Evolutionary conservation across 768 basidiomycete genomes (phyloP), one percentile per base, ranked within the genome.

Genomic region (Phlebiopsis gigantea): DNA sequence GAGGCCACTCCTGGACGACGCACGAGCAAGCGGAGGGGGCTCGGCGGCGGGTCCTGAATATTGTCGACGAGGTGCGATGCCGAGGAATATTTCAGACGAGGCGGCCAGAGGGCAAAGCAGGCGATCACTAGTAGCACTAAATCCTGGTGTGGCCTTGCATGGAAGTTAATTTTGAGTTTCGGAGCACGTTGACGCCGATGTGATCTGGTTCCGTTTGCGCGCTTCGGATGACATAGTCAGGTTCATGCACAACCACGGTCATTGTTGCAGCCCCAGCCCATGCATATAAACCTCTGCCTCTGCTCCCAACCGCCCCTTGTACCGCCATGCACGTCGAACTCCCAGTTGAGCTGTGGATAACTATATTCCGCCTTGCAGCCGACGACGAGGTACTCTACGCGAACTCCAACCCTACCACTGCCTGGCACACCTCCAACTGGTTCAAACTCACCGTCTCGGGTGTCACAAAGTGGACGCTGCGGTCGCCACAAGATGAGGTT

Each of bases 61-160:
- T 93, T 52, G 61, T 93, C 14, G 59, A 74, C 26, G 71, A 72
- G 6, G 86, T 93, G 0, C 71, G 70, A 28, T 73, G 78, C 15
- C 75, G 88, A 54, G 92, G 88, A 0, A 63, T 80, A 7, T 96
- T 94, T 74, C 88, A 83, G 66, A 75, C 86, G 14, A 73, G 89
- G 44, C 80, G 68, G 30, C 87, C 88, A 7, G 89, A 90, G 67
- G 88, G 88, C 2, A 90, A 87, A 63, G 77, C 73, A 7, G 71
- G 69, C 24, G 72, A 72, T 19, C 72, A 74, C 46, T 74, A 56
- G 62, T 2, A 3, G 5, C 10, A 21, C 19, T 8, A 12, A 9
- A 22, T 12, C 5, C 8, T 39, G 34, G 31, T 12, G 34, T 39
- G 34, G n/a, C 34, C 34, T 39, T 39, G 34, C 3, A n/a, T n/a